Conservation (phyloP, 176 grass and related monocot genomes). For the Paspalum vaginatum region DNA sequence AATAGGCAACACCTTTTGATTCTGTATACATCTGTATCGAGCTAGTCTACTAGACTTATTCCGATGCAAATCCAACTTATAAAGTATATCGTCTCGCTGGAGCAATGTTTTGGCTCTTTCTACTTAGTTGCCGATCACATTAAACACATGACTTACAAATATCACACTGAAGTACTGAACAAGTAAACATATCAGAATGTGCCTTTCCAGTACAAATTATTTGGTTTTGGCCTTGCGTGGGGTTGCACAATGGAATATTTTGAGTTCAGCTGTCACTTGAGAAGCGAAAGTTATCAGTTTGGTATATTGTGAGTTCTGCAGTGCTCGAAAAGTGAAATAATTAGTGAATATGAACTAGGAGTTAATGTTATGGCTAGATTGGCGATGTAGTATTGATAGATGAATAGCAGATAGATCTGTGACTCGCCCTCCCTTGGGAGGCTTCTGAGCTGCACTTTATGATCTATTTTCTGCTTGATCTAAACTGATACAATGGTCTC, state of each 20-base stretch:
- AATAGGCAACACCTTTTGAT: not conserved
- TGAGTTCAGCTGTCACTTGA: not conserved
- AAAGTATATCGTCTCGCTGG: slow-evolving; percentile 14
- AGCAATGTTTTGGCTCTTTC: not conserved
- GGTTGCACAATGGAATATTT: not conserved
- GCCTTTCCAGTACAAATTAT: not conserved
- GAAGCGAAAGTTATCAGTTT: too few relatives aligned
- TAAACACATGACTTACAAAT: not conserved
- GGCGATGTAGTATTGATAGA: too few relatives aligned
- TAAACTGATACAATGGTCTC: too few relatives aligned
- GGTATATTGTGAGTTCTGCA: not conserved
- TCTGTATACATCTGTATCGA: not conserved
- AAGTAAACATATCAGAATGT: not conserved
- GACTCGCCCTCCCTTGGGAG: too few relatives aligned
- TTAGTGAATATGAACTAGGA: not conserved
- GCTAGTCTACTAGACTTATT: not conserved
- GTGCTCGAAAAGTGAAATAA: slow-evolving; percentile 6
- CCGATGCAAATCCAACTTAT: slow-evolving; percentile 30
- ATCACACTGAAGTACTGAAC: not conserved
- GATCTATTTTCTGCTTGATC: too few relatives aligned
- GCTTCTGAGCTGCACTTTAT: too few relatives aligned
- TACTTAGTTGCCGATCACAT: slow-evolving; percentile 8
- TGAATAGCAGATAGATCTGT: too few relatives aligned
- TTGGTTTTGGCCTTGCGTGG: slow-evolving; percentile 11
- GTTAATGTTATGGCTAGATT: too few relatives aligned